These are phyloP conservation scores for Suhomyces pyralidae DNA, from an alignment of 805 yeast species.

Conservation along the genomic window DNA sequence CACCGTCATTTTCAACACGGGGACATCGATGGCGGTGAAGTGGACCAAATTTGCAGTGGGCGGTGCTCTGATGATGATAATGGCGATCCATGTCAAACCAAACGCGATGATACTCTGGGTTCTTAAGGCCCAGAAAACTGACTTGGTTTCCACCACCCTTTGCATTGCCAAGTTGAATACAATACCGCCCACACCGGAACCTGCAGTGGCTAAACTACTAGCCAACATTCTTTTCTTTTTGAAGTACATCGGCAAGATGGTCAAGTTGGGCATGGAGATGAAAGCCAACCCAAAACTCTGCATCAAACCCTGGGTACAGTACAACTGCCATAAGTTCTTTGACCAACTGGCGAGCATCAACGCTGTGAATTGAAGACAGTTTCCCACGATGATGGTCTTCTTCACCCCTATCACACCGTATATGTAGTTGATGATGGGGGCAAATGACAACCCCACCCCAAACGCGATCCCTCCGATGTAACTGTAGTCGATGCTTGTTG, in stretches of 20 bases:
- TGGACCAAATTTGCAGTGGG: slow-evolving; percentile 6
- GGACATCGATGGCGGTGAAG: slow-evolving; percentile 13
- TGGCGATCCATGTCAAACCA: slow-evolving; percentile 7
- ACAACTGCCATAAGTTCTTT: slow-evolving; percentile 19
- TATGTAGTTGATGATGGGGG: slow-evolving; percentile 17
- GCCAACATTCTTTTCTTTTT: slow-evolving; percentile 18
- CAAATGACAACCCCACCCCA: slow-evolving; percentile 17
- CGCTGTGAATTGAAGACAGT: slow-evolving; percentile 18
- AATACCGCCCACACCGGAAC: slow-evolving; percentile 23
- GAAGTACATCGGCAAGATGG: slow-evolving; percentile 23
- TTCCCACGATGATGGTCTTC: slow-evolving; percentile 16
- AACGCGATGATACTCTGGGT: slow-evolving; percentile 14
- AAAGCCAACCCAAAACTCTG: slow-evolving; percentile 23
- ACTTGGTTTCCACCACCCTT: slow-evolving; percentile 13
- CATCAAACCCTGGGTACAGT: slow-evolving; percentile 22
- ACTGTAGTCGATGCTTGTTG: slow-evolving; percentile 21
- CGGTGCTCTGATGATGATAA: slow-evolving; percentile 9
- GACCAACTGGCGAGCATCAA: slow-evolving; percentile 21
- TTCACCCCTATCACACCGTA: slow-evolving; percentile 18
- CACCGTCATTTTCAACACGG: slow-evolving; percentile 11
- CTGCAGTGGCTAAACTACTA: slow-evolving; percentile 18
- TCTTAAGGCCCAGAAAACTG: slow-evolving; percentile 23
- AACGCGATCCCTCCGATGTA: slow-evolving; percentile 23
- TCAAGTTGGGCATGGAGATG: slow-evolving; percentile 18
- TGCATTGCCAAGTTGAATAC: slow-evolving; percentile 25